A percentile compares a stretch with the other conserved stretches of the same genome.
Evolutionary conservation across 495 filamentous ascomycete species (phyloP).

Genomic region (Friedmanniomyces endolithicus): DNA sequence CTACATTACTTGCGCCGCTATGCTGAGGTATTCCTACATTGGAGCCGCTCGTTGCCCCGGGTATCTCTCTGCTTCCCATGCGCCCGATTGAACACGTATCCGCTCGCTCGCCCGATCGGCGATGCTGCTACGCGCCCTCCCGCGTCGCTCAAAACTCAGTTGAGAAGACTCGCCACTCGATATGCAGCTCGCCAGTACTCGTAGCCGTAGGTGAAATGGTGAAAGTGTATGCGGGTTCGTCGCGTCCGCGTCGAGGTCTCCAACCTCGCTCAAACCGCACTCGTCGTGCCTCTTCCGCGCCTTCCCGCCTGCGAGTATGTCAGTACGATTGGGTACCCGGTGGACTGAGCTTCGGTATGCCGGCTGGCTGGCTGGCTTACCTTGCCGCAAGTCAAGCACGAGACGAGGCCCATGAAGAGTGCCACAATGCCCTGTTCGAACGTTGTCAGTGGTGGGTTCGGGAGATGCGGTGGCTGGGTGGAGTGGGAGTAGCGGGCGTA

Average conservation of each 20-base stretch:
- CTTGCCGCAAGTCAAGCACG: conserved; percentile 22
- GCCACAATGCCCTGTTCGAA: conserved; percentile 42
- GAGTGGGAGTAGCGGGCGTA: background rate
- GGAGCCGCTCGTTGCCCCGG: background rate
- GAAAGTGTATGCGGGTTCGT: background rate
- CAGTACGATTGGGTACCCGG: no score
- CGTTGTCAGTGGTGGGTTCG: background rate
- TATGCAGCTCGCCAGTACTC: background rate
- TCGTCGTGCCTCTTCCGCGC: conserved; percentile 10
- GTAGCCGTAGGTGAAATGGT: background rate
- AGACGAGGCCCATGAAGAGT: conserved; percentile 54
- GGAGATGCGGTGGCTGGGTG: background rate
- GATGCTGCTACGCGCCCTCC: background rate
- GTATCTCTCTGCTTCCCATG: background rate
- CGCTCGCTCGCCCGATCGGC: background rate
- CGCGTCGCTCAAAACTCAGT: background rate
- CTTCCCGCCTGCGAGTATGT: background rate
- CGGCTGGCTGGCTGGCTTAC: background rate
- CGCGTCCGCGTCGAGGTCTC: background rate
- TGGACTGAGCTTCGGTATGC: no score
- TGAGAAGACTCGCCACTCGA: background rate
- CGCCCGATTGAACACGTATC: background rate
- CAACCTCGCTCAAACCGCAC: conserved; percentile 11
- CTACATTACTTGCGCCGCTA: conserved; percentile 1
- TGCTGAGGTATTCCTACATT: background rate